These are phyloP conservation scores for Coemansia sp. DNA, from an alignment of 192 early-diverging fungal genomes.

Conservation along the genomic window DNA sequence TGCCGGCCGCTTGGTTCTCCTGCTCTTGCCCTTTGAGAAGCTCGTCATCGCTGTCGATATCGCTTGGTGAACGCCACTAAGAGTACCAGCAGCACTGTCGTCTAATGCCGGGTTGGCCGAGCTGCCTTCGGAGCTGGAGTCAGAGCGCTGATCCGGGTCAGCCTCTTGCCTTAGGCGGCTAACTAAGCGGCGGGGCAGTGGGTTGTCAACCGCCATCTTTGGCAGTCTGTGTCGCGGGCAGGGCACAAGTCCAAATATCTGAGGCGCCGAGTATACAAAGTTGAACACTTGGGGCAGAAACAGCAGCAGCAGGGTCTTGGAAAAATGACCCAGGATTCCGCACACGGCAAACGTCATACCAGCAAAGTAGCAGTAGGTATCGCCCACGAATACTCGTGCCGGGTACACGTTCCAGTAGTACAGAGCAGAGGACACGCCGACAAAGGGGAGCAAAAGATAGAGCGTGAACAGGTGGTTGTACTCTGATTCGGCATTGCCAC, in stretches of 20 bases:
- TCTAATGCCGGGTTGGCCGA: neutral
- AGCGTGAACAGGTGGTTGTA: constrained; percentile 84
- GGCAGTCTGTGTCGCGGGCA: constrained; percentile 97
- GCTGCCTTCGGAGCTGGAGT: constrained; percentile 8
- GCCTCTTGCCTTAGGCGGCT: constrained; percentile 14
- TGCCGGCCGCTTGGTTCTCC: neutral
- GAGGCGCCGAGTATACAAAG: constrained; percentile 92
- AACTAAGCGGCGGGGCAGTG: constrained; percentile 14
- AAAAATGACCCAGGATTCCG: constrained; percentile 90
- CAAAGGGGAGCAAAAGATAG: constrained; percentile 91
- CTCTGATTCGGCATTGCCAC: constrained; percentile 54
- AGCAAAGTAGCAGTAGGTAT: constrained; percentile 97
- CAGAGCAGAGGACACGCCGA: constrained; percentile 79
- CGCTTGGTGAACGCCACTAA: constrained; percentile 10
- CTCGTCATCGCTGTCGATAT: constrained; percentile 47
- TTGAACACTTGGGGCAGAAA: constrained; percentile 98
- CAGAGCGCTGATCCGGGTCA: constrained; percentile 18
- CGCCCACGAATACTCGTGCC: constrained; percentile 89
- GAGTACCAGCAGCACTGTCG: neutral
- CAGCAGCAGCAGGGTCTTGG: constrained; percentile 89
- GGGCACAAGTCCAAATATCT: constrained; percentile 89
- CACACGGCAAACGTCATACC: constrained; percentile 99
- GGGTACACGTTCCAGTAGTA: constrained; percentile 93
- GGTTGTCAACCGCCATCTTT: constrained; percentile 24
- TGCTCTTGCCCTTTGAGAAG: constrained; percentile 41